Conservation (phyloP, 129 eudicot species). For the Saussurea involucrata region DNA sequence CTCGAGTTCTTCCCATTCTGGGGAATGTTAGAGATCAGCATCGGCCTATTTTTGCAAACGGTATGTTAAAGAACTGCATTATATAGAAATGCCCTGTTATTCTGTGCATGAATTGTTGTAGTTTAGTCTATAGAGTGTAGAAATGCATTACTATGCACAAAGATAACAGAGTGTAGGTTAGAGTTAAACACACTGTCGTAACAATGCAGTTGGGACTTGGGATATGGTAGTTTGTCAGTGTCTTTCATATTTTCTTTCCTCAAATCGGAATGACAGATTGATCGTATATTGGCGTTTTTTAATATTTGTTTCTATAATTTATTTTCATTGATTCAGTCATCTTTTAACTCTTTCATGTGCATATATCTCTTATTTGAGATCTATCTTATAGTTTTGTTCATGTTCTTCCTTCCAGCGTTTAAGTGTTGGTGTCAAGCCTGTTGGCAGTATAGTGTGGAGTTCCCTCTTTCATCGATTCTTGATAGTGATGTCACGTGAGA, state of each 20-base stretch:
- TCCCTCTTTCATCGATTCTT: constrained; percentile 49
- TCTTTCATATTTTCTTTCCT: neutral
- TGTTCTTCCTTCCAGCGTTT: constrained; percentile 54
- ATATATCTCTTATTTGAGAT: neutral
- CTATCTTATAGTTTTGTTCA: neutral
- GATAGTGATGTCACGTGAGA: constrained; percentile 95
- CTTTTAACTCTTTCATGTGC: neutral
- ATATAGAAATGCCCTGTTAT: neutral
- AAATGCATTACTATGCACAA: neutral
- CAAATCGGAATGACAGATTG: neutral
- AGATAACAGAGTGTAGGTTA: neutral
- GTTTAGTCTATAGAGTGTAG: neutral
- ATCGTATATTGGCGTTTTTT: neutral
- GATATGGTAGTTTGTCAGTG: neutral
- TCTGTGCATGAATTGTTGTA: neutral
- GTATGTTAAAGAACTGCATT: constrained; percentile 31
- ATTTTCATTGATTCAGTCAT: neutral
- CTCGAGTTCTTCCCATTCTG: constrained; percentile 84
- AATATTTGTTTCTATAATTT: neutral
- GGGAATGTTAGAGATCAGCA: constrained; percentile 91
- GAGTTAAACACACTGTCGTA: neutral
- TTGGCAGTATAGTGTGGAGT: constrained; percentile 77
- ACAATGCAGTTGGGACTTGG: neutral
- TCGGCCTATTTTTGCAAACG: constrained; percentile 90
- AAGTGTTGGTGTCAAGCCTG: constrained; percentile 99